A percentile compares a stretch with the other conserved stretches of the same genome.
phyloP scores from a whole-genome alignment of 176 grass and related monocot genomes.

The Ananas comosus region DNA sequence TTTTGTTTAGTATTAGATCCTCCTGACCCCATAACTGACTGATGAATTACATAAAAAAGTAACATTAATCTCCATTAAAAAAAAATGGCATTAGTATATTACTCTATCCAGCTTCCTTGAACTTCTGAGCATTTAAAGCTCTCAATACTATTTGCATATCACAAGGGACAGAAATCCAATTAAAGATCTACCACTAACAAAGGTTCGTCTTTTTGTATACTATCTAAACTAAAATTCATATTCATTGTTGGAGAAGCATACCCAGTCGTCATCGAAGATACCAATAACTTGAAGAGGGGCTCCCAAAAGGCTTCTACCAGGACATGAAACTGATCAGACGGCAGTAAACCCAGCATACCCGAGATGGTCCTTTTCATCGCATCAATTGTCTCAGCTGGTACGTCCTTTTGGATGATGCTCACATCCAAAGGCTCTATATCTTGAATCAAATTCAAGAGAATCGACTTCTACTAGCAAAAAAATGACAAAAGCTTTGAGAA shows the following conservation, averaged over 20 bases:
- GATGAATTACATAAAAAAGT: no score
- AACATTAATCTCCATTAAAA: no score
- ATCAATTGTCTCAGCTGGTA: constrained; percentile 78
- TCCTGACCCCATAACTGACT: no score
- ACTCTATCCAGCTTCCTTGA: no score
- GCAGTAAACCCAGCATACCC: constrained; percentile 88
- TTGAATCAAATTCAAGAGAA: constrained; percentile 84
- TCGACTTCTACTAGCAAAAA: constrained; percentile 53
- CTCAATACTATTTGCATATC: no score
- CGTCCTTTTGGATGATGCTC: constrained; percentile 85
- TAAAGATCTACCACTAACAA: neutral
- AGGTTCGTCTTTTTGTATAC: neutral
- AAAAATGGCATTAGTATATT: no score
- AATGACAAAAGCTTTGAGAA: constrained; percentile 9
- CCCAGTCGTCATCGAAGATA: constrained; percentile 98
- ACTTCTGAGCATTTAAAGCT: no score
- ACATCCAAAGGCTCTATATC: constrained; percentile 92
- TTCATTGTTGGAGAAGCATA: constrained; percentile 20
- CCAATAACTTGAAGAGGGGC: constrained; percentile 82
- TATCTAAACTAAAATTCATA: constrained; percentile 16
- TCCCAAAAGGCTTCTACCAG: constrained; percentile 80
- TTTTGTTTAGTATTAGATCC: no score
- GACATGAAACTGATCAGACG: constrained; percentile 94
- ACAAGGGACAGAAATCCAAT: neutral
- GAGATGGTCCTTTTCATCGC: constrained; percentile 97